Evolutionary conservation across 2,329 filamentous ascomycete species (phyloP).

Genomic region (Westerdykella aurantiaca): DNA sequence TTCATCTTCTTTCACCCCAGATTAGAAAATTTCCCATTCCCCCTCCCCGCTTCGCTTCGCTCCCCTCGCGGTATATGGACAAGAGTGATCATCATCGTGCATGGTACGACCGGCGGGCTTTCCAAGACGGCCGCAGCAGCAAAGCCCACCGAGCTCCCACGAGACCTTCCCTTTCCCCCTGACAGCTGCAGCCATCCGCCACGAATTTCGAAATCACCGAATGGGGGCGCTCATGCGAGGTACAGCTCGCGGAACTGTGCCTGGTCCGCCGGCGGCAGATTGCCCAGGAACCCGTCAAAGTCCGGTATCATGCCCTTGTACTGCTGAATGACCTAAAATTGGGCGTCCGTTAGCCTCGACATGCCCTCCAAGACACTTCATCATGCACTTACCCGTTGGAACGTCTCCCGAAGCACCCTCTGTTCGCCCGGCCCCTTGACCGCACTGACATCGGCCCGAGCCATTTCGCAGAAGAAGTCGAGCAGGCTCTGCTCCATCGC

Average conservation of each 20-base stretch:
- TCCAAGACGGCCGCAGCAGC: no score
- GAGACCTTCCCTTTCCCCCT: no score
- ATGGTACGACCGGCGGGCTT: no score
- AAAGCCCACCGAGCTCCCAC: no score
- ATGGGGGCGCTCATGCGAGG: constrained; percentile 17
- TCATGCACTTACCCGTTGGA: constrained; percentile 61
- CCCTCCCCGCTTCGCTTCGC: no score
- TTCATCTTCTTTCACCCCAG: no score
- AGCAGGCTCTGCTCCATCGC: constrained; percentile 83
- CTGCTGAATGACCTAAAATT: constrained; percentile 43
- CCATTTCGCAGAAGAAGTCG: constrained; percentile 78
- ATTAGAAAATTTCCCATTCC: no score
- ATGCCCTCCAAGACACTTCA: background rate
- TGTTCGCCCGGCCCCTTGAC: constrained; percentile 53
- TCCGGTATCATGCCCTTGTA: constrained; percentile 53
- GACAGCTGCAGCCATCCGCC: constrained; percentile 10
- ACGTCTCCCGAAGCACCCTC: constrained; percentile 63
- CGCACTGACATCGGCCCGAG: constrained; percentile 57
- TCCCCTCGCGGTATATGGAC: no score
- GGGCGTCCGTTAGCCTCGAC: background rate
- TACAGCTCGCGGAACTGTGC: constrained; percentile 42
- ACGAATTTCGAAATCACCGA: no score
- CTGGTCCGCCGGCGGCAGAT: constrained; percentile 42
- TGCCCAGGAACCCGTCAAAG: constrained; percentile 48
- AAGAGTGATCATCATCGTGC: no score